A percentile compares a stretch with the other conserved stretches of the same genome.
phyloP scores from a whole-genome alignment of 495 filamentous ascomycete genomes.

The Cercophora sp. region DNA sequence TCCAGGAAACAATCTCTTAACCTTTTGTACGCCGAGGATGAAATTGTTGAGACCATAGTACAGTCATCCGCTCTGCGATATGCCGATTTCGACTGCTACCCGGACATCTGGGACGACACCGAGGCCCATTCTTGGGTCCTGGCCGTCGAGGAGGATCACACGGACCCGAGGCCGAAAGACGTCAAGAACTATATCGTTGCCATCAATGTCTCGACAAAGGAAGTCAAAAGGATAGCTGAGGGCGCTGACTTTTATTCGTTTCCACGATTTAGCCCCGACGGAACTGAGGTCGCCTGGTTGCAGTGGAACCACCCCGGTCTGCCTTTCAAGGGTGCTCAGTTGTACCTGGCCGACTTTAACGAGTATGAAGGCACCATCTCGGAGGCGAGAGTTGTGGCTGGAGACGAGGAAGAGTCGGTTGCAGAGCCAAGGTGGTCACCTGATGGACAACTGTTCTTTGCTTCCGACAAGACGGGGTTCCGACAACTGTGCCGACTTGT shows the following conservation, averaged over 20 bases:
- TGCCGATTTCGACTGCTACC: constrained; percentile 39
- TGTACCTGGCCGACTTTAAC: constrained; percentile 35
- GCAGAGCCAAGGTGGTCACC: constrained; percentile 43
- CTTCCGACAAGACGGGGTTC: constrained; percentile 37
- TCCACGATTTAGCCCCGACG: constrained; percentile 45
- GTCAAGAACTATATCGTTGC: constrained; percentile 35
- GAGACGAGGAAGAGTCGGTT: constrained; percentile 27
- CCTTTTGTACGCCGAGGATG: constrained; percentile 28
- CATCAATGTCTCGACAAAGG: constrained; percentile 29
- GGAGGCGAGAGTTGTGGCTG: constrained; percentile 25
- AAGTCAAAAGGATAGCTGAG: constrained; percentile 20
- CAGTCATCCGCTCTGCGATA: constrained; percentile 32
- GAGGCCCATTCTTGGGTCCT: constrained; percentile 30
- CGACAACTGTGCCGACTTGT: constrained; percentile 37
- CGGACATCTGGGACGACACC: constrained; percentile 7
- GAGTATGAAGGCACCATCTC: background rate
- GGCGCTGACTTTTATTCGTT: constrained; percentile 49
- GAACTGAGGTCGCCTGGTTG: constrained; percentile 42
- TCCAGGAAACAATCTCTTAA: constrained; percentile 34
- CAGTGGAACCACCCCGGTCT: constrained; percentile 51
- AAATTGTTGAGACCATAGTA: constrained; percentile 20
- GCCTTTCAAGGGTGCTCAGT: constrained; percentile 44
- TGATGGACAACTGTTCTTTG: constrained; percentile 43
- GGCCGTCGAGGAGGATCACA: constrained; percentile 47
- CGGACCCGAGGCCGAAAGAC: constrained; percentile 13